Evolutionary conservation across 768 basidiomycete genomes (phyloP).

Genomic region (Tylopilus subfusipes): DNA sequence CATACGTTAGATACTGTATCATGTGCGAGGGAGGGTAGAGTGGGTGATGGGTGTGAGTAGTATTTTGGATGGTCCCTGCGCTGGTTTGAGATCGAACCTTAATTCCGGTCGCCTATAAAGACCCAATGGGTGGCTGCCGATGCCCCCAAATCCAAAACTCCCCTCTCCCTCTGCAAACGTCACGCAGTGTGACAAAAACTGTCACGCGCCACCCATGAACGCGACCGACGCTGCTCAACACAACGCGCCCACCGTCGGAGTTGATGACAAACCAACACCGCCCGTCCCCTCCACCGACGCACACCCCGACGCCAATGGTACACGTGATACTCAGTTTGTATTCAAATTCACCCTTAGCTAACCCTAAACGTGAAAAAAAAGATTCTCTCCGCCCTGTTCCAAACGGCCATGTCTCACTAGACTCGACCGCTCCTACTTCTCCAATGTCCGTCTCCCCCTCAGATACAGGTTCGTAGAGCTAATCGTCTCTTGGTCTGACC

Average conservation of each 20-base stretch:
- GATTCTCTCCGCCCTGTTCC: conserved; percentile 33
- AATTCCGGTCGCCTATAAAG: conserved; percentile 80
- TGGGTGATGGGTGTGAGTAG: conserved; percentile 33
- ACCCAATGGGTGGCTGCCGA: conserved; percentile 64
- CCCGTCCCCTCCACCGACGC: conserved; percentile 17
- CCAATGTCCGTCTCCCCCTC: conserved; percentile 40
- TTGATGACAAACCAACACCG: conserved; percentile 28
- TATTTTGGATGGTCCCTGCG: conserved; percentile 62
- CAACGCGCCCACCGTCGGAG: conserved; percentile 29
- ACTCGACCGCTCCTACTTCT: conserved; percentile 29
- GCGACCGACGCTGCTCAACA: conserved; percentile 36
- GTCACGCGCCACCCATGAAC: conserved; percentile 74
- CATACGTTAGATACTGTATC: conserved; percentile 8
- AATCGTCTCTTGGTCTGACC: conserved; percentile 7
- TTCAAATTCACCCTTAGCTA: conserved; percentile 35
- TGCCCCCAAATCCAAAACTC: conserved; percentile 61
- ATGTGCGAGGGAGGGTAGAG: conserved; percentile 8
- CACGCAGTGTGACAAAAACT: conserved; percentile 52
- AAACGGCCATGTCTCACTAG: conserved; percentile 59
- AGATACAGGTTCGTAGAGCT: conserved; percentile 50
- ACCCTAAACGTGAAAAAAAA: conserved; percentile 33
- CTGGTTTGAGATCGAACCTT: conserved; percentile 77
- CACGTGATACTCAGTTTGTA: conserved; percentile 36
- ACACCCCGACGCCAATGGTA: conserved; percentile 34
- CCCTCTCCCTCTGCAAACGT: conserved; percentile 48